Conservation (phyloP, 2,329 filamentous ascomycete species). For the Neofusicoccum sp. region DNA sequence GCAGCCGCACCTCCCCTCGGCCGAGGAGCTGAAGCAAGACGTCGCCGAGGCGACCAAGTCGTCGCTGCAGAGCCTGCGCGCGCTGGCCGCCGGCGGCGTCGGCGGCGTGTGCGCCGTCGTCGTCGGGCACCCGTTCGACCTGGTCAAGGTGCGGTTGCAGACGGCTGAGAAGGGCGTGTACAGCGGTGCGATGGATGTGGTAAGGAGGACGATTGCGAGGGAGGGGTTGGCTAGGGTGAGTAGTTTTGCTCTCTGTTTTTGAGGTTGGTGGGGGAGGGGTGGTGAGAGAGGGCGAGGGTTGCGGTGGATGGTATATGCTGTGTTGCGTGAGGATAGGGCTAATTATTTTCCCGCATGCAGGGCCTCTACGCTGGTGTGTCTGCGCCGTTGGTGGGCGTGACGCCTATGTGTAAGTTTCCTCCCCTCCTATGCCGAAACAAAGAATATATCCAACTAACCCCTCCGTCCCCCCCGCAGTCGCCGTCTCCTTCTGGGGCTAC, state of each 20-base stretch:
- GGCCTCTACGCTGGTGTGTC: constrained; percentile 97
- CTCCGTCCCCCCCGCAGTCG: constrained; percentile 45
- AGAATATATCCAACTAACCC: constrained; percentile 21
- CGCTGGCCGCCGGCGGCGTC: constrained; percentile 84
- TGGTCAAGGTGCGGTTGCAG: constrained; percentile 96
- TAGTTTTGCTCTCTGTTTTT: constrained; percentile 5
- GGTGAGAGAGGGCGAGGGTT: background rate
- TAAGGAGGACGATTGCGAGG: constrained; percentile 79
- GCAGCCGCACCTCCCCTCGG: constrained; percentile 15
- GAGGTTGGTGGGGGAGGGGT: background rate
- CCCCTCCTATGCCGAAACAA: no score
- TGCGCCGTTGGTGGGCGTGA: constrained; percentile 90
- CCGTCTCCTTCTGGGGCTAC: constrained; percentile 78
- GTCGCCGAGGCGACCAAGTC: constrained; percentile 51
- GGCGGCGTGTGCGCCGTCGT: constrained; percentile 92
- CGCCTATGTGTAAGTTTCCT: constrained; percentile 86
- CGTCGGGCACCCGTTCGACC: constrained; percentile 91
- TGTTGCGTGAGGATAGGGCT: background rate
- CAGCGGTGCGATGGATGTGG: constrained; percentile 84
- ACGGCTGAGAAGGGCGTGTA: constrained; percentile 95
- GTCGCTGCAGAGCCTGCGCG: constrained; percentile 67
- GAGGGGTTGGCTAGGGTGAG: constrained; percentile 69
- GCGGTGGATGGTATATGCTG: background rate
- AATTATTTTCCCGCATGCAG: constrained; percentile 36
- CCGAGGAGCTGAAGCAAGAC: constrained; percentile 53